A percentile compares a stretch with the other conserved stretches of the same genome.
phyloP scores from a whole-genome alignment of 2,329 filamentous ascomycete species.

The Talaromyces pinophilus region DNA sequence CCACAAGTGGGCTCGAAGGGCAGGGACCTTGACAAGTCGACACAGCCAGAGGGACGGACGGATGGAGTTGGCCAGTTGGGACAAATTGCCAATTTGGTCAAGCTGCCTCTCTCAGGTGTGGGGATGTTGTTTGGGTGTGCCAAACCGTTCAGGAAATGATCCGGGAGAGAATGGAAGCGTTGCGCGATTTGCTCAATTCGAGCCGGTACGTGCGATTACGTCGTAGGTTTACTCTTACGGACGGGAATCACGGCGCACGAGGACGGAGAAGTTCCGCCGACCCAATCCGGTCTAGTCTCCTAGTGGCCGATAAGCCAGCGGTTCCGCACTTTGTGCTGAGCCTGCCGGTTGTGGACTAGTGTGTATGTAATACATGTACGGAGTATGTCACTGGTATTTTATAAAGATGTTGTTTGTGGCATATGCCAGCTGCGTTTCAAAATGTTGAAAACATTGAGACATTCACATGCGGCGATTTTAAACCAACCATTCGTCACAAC shows the following conservation, averaged over 20 bases:
- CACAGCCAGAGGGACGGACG: constrained; percentile 1
- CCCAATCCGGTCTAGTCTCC: background rate
- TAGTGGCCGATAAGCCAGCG: background rate
- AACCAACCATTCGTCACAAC: background rate
- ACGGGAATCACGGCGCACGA: background rate
- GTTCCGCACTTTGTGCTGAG: background rate
- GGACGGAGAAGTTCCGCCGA: background rate
- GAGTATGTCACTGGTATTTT: background rate
- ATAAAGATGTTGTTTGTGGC: background rate
- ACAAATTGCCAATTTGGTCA: background rate
- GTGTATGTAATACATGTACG: background rate
- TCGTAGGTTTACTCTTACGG: background rate
- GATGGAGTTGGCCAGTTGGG: constrained; percentile 6
- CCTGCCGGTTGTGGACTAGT: background rate
- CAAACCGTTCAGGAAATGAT: background rate
- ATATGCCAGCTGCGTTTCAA: background rate
- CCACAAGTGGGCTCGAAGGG: background rate
- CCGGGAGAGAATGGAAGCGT: background rate
- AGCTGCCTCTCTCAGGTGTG: background rate
- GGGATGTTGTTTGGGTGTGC: background rate
- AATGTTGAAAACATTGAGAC: background rate
- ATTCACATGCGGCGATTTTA: background rate
- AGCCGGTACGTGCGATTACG: background rate
- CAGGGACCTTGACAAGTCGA: background rate
- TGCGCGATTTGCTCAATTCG: background rate